These are phyloP conservation scores for Carallia brachiata DNA, from an alignment of 345 rosid species.

Conservation along the genomic window DNA sequence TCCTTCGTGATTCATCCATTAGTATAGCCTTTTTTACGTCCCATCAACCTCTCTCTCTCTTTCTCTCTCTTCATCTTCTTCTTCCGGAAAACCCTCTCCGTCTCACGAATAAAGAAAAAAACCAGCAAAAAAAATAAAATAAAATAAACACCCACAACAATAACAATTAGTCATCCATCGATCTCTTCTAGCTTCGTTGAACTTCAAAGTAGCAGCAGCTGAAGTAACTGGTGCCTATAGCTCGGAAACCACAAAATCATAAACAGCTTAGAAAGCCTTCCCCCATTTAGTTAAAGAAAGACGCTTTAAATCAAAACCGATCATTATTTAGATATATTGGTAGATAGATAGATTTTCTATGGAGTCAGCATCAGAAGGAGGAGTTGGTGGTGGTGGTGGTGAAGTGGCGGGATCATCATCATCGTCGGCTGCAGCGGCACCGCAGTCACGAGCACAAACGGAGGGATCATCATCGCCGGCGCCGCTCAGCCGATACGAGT, in stretches of 20 bases:
- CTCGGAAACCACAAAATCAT: too few species aligned
- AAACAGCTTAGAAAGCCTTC: background rate
- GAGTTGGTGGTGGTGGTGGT: background rate
- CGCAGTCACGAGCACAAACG: background rate
- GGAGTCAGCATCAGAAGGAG: conserved; percentile 20
- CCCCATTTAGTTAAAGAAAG: background rate
- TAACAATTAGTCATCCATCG: background rate
- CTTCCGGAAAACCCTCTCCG: conserved; percentile 2
- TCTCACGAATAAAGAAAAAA: conserved; percentile 20
- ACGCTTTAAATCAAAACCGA: background rate
- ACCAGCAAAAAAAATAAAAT: background rate
- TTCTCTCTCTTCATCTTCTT: background rate
- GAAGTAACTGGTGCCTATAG: too few species aligned
- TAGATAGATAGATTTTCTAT: background rate
- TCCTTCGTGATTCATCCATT: conserved; percentile 9
- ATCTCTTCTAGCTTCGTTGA: background rate
- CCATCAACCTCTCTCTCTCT: conserved; percentile 8
- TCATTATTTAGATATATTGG: too few species aligned
- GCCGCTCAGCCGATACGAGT: conserved; percentile 32
- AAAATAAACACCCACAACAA: background rate
- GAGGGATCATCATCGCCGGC: conserved; percentile 10
- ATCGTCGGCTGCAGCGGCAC: background rate
- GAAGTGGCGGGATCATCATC: conserved; percentile 12
- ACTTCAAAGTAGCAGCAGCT: background rate
- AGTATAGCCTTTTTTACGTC: conserved; percentile 15